Conservation (phyloP, 78 protist genomes). For the Dictyostelium purpureum region DNA sequence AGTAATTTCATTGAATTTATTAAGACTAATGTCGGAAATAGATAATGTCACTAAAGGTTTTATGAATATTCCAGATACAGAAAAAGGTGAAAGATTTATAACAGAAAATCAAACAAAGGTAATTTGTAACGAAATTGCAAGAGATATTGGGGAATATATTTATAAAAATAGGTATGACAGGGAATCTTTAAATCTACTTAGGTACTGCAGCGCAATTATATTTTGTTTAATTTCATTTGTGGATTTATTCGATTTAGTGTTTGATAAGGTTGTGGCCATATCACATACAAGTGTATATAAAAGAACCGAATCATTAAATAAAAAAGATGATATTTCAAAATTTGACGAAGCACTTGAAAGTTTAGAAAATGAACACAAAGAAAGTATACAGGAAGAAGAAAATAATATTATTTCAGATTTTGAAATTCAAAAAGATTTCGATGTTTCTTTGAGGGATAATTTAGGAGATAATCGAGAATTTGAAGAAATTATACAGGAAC, state of each 20-base stretch:
- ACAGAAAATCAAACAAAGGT: not conserved
- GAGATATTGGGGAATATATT: not conserved
- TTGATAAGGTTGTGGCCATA: not conserved
- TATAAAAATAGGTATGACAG: not conserved
- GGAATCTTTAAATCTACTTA: not conserved
- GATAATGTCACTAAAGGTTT: not conserved
- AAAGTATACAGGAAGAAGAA: no score
- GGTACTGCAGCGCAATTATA: conserved; percentile 7
- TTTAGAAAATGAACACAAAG: no score
- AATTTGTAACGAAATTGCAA: not conserved
- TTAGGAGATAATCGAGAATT: no score
- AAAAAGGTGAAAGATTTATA: not conserved
- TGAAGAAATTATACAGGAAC: no score
- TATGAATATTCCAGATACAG: not conserved
- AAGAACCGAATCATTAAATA: no score
- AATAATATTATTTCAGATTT: no score
- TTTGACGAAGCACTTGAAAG: no score
- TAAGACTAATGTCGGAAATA: conserved; percentile 12
- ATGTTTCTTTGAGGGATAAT: no score
- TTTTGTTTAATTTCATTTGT: conserved; percentile 13
- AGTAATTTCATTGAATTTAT: not conserved
- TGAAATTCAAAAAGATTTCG: no score
- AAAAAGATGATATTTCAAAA: no score
- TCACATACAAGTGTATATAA: not conserved
- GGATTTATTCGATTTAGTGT: not conserved